Evolutionary conservation across 257 asterid genomes (phyloP), one percentile per base, ranked within the genome.

Genomic region (Cinchona pubescens): DNA sequence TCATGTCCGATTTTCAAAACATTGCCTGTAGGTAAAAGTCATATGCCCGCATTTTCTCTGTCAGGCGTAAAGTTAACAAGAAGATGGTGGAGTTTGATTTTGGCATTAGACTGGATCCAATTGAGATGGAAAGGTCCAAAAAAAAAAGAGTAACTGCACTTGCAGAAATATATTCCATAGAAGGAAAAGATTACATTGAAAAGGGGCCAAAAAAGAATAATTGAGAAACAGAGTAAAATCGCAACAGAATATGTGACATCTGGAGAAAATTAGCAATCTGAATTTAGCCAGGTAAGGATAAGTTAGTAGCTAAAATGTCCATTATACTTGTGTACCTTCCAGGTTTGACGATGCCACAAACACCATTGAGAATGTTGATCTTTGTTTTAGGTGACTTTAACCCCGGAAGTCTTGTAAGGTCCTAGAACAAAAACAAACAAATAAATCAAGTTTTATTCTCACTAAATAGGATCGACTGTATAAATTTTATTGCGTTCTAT

Each of bases 321-420:
- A 29, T 19, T 34, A 8, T 38, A 2, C 48, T 27, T 25, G n/a
- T n/a, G 4, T 80, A 75, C 87, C 87, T 83, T 70, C 83, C 80
- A 29, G 87, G 87, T 71, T 71, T 80, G 42, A 83, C 67, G 7
- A 80, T 48, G 14, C 85, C 87, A 68, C 85, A 82, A 27, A 77
- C 82, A 49, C 79, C 83, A 58, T 80, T 76, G 67, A 80, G 71
- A 67, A 85, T 82, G 61, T 73, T 73, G 67, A 84, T 74, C 78
- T 77, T 82, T 34, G 79, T 65, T n/a, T 49, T 75, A 69, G 74
- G 53, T 40, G 82, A 49, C 66, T 75, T 72, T 43, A 81, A 40
- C 14, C 85, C 81, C 8, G 71, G 71, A 69, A 84, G 53, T 78
- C 71, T 72, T 9, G 71, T 40, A 40, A 71, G 71, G 45, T 81